These are phyloP conservation scores for Helianthus tuberosus DNA, from an alignment of 129 eudicot species.

Conservation along the genomic window DNA sequence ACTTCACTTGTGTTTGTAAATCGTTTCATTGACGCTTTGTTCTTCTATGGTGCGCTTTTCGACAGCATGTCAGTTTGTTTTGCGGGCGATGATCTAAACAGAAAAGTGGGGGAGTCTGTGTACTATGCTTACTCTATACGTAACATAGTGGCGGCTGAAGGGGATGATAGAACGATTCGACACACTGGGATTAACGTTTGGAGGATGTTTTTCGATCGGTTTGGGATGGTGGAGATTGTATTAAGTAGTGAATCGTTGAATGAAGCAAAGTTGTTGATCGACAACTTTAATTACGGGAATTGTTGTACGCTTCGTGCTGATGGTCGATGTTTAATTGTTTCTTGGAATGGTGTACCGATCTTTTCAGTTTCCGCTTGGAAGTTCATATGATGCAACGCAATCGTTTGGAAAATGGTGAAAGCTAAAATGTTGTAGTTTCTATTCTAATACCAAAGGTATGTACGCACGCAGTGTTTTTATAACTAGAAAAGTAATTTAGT, in stretches of 20 bases:
- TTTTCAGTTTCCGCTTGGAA: slow-evolving; percentile 54
- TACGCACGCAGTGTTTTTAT: too few species aligned
- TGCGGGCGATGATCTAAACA: slow-evolving; percentile 31
- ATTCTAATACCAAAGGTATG: too few species aligned
- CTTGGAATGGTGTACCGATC: slow-evolving; percentile 50
- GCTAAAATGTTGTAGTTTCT: not conserved
- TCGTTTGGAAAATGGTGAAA: not conserved
- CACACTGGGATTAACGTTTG: slow-evolving; percentile 46
- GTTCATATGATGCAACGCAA: slow-evolving; percentile 25
- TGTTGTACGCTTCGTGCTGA: slow-evolving; percentile 36
- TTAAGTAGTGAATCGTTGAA: slow-evolving; percentile 30
- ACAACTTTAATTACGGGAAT: slow-evolving; percentile 35
- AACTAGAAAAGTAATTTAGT: too few species aligned
- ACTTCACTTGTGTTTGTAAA: slow-evolving; percentile 45
- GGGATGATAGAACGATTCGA: slow-evolving; percentile 45
- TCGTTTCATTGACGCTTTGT: slow-evolving; percentile 53
- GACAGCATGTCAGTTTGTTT: slow-evolving; percentile 42
- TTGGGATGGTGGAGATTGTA: slow-evolving; percentile 43
- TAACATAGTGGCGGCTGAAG: slow-evolving; percentile 58
- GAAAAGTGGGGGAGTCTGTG: slow-evolving; percentile 33
- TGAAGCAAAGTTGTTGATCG: slow-evolving; percentile 41
- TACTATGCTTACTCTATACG: slow-evolving; percentile 31
- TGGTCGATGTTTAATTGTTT: slow-evolving; percentile 34
- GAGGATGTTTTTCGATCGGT: slow-evolving; percentile 49
- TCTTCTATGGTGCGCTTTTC: slow-evolving; percentile 53